A percentile compares a stretch with the other conserved stretches of the same genome.
Conservation (phyloP, 352 stramenopile genomes). For the Phytopythium helicoides region DNA sequence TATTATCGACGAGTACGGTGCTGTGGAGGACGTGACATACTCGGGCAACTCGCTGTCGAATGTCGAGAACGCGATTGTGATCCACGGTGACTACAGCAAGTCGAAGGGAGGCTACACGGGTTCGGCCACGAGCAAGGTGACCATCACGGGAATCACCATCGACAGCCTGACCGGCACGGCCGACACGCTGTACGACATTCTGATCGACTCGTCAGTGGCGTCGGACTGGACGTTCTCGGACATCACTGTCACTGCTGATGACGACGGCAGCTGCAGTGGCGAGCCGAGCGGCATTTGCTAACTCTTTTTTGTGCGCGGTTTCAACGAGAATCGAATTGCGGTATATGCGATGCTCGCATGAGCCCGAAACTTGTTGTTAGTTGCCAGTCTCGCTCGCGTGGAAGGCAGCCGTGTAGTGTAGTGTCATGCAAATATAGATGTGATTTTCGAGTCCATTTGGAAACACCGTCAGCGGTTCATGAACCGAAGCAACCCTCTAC, state of each 20-base stretch:
- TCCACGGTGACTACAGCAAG: slow-evolving; percentile 28
- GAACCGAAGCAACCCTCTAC: too few species aligned
- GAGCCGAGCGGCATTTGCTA: slow-evolving; percentile 9
- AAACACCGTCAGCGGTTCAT: too few species aligned
- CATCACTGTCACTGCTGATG: slow-evolving; percentile 14
- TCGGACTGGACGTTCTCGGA: slow-evolving; percentile 18
- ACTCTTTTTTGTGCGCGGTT: background rate
- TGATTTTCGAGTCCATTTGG: too few species aligned
- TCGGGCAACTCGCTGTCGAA: slow-evolving; percentile 14
- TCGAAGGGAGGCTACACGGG: slow-evolving; percentile 24
- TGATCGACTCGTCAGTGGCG: slow-evolving; percentile 13
- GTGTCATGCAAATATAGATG: too few species aligned
- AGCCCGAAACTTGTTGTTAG: too few species aligned
- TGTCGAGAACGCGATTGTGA: slow-evolving; percentile 14
- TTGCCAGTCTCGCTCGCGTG: too few species aligned
- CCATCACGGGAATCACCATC: slow-evolving; percentile 18
- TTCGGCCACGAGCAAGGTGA: slow-evolving; percentile 16
- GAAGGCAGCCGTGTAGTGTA: too few species aligned
- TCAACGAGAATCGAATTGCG: too few species aligned
- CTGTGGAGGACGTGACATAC: slow-evolving; percentile 16
- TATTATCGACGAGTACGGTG: slow-evolving; percentile 12
- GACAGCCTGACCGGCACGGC: slow-evolving; percentile 13
- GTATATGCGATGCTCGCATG: too few species aligned
- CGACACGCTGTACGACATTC: slow-evolving; percentile 16
- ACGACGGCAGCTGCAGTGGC: slow-evolving; percentile 11